A percentile compares a stretch with the other conserved stretches of the same genome.
phyloP scores from a whole-genome alignment of 2,329 filamentous ascomycete genomes.

The Xylaria sp. region DNA sequence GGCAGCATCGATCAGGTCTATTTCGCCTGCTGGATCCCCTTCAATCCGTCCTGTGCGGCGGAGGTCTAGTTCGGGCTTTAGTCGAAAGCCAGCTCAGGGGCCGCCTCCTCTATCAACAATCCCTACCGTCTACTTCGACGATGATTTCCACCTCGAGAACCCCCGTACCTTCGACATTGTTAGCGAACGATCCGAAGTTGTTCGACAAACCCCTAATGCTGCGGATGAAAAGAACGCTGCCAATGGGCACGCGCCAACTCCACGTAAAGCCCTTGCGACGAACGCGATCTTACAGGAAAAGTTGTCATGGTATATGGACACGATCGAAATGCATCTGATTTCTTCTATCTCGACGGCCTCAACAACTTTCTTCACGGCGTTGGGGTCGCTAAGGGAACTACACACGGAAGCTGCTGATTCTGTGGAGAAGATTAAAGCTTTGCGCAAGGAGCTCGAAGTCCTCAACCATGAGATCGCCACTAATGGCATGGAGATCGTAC shows the following conservation, averaged over 20 bases:
- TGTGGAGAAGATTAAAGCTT: slow-evolving; percentile 78
- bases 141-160: slow-evolving; percentile 93
- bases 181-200: slow-evolving; percentile 94
- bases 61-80: slow-evolving; percentile 51
- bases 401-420: slow-evolving; percentile 92
- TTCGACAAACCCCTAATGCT: slow-evolving; percentile 64
- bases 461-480: slow-evolving; percentile 87
- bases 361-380: slow-evolving; percentile 91
- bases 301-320: slow-evolving; percentile 99
- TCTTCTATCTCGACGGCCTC: slow-evolving; percentile 95
- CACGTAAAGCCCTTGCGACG: slow-evolving; percentile 86
- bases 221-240: slow-evolving; percentile 55
- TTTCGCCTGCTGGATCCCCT: slow-evolving; percentile 52
- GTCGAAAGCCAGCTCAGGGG: slow-evolving; percentile 66
- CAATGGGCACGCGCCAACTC: slow-evolving; percentile 62
- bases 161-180: slow-evolving; percentile 95
- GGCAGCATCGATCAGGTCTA: slow-evolving; percentile 51
- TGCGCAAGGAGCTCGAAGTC: slow-evolving; percentile 77
- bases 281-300: slow-evolving; percentile 99
- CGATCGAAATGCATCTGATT: slow-evolving; percentile 95
- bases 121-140: slow-evolving; percentile 90
- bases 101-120: slow-evolving; percentile 90
- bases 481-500: slow-evolving; percentile 81
- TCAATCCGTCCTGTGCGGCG: slow-evolving; percentile 40
- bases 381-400: slow-evolving; percentile 87